Percentiles rank a stretch among this genome's conserved stretches.
Conservation (phyloP, 164 flowering plant species). For the Platanus orientalis region DNA sequence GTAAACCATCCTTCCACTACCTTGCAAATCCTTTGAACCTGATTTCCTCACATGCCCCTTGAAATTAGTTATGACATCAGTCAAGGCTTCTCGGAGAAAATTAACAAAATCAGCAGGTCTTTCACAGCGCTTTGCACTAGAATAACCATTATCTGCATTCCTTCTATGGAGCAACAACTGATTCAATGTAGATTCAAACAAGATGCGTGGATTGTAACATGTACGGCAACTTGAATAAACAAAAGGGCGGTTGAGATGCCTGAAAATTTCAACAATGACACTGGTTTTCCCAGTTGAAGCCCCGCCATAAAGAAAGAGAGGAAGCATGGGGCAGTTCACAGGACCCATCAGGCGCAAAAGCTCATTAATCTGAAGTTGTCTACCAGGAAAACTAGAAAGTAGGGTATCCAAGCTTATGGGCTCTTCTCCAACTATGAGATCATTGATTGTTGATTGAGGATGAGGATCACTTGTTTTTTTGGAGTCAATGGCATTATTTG, state of each 20-base stretch:
- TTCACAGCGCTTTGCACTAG: slow-evolving; percentile 77
- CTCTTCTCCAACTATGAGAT: slow-evolving; percentile 43
- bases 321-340: slow-evolving; percentile 58
- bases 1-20: slow-evolving; percentile 67
- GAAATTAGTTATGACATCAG: slow-evolving; percentile 31
- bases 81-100: slow-evolving; percentile 63
- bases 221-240: slow-evolving; percentile 73
- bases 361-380: slow-evolving; percentile 57
- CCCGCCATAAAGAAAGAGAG: slow-evolving; percentile 74
- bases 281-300: slow-evolving; percentile 85
- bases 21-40: slow-evolving; percentile 28
- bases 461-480: slow-evolving; percentile 19
- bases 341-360: slow-evolving; percentile 67
- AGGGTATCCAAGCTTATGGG: slow-evolving; percentile 44
- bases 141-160: slow-evolving; percentile 50
- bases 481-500: slow-evolving; percentile 18
- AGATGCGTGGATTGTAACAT: slow-evolving; percentile 66
- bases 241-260: slow-evolving; percentile 81
- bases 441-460: slow-evolving; percentile 27
- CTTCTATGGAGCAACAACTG: slow-evolving; percentile 67
- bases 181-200: slow-evolving; percentile 79
- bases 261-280: slow-evolving; percentile 51
- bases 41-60: slow-evolving; percentile 31
- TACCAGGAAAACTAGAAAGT: slow-evolving; percentile 60
- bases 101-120: slow-evolving; percentile 77